These are phyloP conservation scores for Miamiensis avidus DNA, from an alignment of 169 alveolate species.

Conservation along the genomic window DNA sequence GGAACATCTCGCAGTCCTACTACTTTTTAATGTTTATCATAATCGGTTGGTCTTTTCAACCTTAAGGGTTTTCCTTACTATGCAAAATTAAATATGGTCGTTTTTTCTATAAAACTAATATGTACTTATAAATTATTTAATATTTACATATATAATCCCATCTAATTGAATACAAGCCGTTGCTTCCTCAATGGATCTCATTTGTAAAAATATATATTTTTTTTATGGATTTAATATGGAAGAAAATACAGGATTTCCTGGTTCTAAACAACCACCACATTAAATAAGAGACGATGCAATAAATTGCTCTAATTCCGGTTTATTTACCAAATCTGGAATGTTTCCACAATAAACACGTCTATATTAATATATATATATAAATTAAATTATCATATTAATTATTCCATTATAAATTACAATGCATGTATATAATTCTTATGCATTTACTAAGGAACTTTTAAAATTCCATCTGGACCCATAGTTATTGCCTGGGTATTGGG, in stretches of 20 bases:
- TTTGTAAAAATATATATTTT: constrained; percentile 15
- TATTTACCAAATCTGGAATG: constrained; percentile 19
- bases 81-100: not conserved
- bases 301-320: constrained; percentile 7
- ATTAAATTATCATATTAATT: not conserved
- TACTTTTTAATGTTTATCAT: not conserved
- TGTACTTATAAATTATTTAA: not conserved
- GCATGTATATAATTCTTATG: not conserved
- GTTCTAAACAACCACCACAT: constrained; percentile 21
- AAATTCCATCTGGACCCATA: not conserved
- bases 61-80: constrained; percentile 28
- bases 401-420: not conserved
- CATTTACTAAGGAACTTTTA: not conserved
- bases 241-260: constrained; percentile 21
- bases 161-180: constrained; percentile 15
- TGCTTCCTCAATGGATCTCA: constrained; percentile 27
- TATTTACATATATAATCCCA: constrained; percentile 21
- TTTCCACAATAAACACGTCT: constrained; percentile 30
- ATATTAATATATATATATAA: not conserved
- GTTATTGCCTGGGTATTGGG: no score
- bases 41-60: constrained; percentile 24
- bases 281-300: not conserved
- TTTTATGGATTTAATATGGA: not conserved
- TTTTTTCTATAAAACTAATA: not conserved
- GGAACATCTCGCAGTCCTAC: constrained; percentile 18